phyloP scores from a whole-genome alignment of 148 eudicot genomes.

The Cornus florida region DNA sequence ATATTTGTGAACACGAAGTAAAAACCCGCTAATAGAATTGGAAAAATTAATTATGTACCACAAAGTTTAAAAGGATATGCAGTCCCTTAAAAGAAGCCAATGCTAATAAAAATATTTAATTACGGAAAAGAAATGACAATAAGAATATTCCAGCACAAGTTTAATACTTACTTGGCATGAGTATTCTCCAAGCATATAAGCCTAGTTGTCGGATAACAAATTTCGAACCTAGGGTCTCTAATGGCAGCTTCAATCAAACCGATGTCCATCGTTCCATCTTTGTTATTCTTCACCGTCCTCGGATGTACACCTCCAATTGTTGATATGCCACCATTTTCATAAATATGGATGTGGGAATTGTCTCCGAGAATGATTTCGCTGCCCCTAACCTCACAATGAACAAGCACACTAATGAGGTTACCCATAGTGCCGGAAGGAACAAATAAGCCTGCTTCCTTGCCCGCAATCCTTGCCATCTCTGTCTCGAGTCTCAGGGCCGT shows the following conservation, averaged over 20 bases:
- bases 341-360: conserved; percentile 76
- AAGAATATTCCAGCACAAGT: neutral
- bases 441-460: conserved; percentile 87
- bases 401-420: conserved; percentile 83
- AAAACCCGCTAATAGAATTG: neutral
- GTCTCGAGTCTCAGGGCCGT: conserved; percentile 74
- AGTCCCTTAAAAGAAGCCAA: neutral
- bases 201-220: conserved; percentile 69
- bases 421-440: conserved; percentile 99
- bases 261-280: conserved; percentile 90
- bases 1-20: neutral
- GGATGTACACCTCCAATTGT: conserved; percentile 96
- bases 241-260: conserved; percentile 74
- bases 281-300: conserved; percentile 72
- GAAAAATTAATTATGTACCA: neutral
- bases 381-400: conserved; percentile 84
- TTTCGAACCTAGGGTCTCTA: conserved; percentile 57
- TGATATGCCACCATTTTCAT: conserved; percentile 97
- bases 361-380: conserved; percentile 95
- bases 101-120: neutral
- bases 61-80: neutral
- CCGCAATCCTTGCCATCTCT: conserved; percentile 74
- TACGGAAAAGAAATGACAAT: neutral
- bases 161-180: conserved; percentile 73
- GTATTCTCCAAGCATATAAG: conserved; percentile 95